phyloP scores from a whole-genome alignment of 768 basidiomycete species.

The Kwoniella europaea region DNA sequence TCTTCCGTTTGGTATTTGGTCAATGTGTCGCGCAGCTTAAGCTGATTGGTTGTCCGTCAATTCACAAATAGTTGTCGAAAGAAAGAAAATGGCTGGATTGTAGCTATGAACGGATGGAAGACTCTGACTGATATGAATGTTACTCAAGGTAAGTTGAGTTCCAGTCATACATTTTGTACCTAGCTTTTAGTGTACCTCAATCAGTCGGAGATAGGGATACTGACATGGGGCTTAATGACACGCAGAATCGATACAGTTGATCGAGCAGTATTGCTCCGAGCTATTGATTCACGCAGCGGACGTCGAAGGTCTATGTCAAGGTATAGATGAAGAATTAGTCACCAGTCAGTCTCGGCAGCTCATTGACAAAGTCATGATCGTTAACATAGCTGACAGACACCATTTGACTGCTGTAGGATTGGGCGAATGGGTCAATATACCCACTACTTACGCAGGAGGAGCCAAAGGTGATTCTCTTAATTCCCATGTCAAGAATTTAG shows the following conservation, averaged over 20 bases:
- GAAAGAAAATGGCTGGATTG: conserved; percentile 77
- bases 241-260: conserved; percentile 75
- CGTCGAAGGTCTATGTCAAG: conserved; percentile 95
- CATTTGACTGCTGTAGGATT: conserved; percentile 64
- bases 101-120: conserved; percentile 99
- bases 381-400: neutral
- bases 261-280: conserved; percentile 87
- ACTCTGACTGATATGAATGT: conserved; percentile 94
- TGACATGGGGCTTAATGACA: neutral
- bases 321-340: conserved; percentile 90
- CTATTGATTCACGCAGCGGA: conserved; percentile 98
- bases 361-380: neutral
- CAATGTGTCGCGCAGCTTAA: no score
- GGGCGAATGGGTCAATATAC: conserved; percentile 87
- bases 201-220: neutral
- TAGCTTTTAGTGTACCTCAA: neutral
- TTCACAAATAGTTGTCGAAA: conserved; percentile 72
- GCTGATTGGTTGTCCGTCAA: no score
- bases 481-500: no score
- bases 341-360: conserved; percentile 63
- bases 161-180: neutral
- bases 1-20: neutral
- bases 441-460: conserved; percentile 96
- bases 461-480: conserved; percentile 63
- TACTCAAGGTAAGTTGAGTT: conserved; percentile 37